Evolutionary conservation across 495 filamentous ascomycete species (phyloP), one percentile per base, ranked within the genome.

Genomic region (Xylaria palmicola): DNA sequence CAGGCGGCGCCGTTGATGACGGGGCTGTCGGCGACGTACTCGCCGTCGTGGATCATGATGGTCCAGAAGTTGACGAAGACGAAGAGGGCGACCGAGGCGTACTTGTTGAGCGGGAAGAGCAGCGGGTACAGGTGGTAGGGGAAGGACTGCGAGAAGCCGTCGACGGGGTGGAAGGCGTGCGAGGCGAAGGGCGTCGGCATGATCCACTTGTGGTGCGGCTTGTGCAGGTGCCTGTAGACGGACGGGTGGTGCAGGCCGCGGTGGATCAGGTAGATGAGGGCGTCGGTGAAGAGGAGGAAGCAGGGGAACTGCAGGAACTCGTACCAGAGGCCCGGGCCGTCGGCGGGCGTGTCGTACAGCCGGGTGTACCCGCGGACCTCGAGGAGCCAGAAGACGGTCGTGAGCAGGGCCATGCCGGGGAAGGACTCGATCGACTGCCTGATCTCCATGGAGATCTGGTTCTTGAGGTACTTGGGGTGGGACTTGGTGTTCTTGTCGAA

Each of bases 201-300:
- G 77, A 98, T 97, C 94, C 93, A 97, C 79, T 96, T 97, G 86
- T 98, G 93, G 79, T 98, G 94, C 52, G 91, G 88, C 82, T 98
- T 98, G 83, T 98, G 93, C 20, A 98, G 83, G 48, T 76, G 78
- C 79, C 90, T 93, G 85, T 97, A 98, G 50, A 97, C 72, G 49
- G 75, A 65, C 6, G 90, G 90, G 73, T 92, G 88, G 77, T 98
- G 93, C 62, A 96, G 80, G 47, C 86, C 89, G 51, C 94, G 89
- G 78, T 97, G 93, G 68, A 97, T 96, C 82, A 88, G 90, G 83
- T 98, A 97, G 81, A 98, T 94, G 77, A 81, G 85, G 75, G 86
- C 88, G 78, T 98, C 93, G 78, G 93, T 98, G 76, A 97, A 98
- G 63, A 84, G 65, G 73, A 98, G 82, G 81, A 97, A 98, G 60